Base-by-base conservation (phyloP, 176 grass and related monocot genomes). In the Oryza punctata region DNA sequence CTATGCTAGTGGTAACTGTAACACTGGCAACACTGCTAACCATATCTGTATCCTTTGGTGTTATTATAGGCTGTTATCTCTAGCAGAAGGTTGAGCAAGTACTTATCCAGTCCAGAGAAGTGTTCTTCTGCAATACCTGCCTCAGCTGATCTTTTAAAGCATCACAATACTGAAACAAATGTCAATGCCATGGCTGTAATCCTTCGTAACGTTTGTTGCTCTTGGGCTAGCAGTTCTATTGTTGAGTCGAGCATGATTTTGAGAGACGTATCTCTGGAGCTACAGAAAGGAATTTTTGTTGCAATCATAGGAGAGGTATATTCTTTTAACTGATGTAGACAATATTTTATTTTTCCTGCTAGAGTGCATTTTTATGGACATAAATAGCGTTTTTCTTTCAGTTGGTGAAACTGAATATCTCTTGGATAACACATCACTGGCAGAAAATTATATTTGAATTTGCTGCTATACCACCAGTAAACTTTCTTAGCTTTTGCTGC, bases 271-370 rank as follows among this genome's bases (percentile, higher is more conserved):
- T 93, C 84, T 70, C 64, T 98, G 52, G 78, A 86, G 61, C 64
- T 98, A 82, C 81, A 78, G 46, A 93, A 95, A 79, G 93, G 91
- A 11, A 61, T 93, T 60, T 81, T 98, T 63, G 60, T 98, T 79
- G 96, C 92, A 79, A 83, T 98, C 57, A 65, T 98, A 77, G 96
- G 96, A 23, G 96, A 98, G 92, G 96, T 98, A 68, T 81, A 16
- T 24, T 78, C 73, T 84, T 70, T 60, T 45, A 57, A 63, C 2
- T 59, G 3, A 52, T 59, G 54, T 1, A 61, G 21, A 61, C 11
- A 61, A 61, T 14, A 81, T 76, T 47, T 10, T 37, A 38, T 5
- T 70, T 26, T 46, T 40, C 4, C n/a, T 73, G 65, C 54, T 47
- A 67, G 11, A 23, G 26, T 65, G n/a, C 70, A 82, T 38, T 35